Conservation (phyloP, 2,329 filamentous ascomycete genomes). For the Penicillium sclerotiorum region DNA sequence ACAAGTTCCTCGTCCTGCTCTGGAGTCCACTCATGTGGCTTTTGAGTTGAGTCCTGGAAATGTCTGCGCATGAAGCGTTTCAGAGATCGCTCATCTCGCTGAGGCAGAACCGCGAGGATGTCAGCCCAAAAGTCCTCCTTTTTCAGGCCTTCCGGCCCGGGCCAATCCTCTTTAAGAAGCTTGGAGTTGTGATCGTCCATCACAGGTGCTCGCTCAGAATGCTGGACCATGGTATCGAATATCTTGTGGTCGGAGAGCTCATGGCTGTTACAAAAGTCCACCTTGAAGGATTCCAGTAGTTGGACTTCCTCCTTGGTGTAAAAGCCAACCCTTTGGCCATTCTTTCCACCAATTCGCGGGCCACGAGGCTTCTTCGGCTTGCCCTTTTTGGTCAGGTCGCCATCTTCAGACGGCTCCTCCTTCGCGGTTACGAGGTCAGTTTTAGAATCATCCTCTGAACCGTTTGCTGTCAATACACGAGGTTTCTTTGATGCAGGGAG, state of each 20-base stretch:
- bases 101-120: constrained; percentile 39
- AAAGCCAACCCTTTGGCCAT: constrained; percentile 30
- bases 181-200: too few relatives aligned
- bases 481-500: neutral
- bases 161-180: constrained; percentile 29
- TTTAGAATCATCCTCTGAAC: neutral
- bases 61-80: constrained; percentile 47
- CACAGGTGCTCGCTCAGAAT: constrained; percentile 23
- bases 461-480: neutral
- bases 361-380: constrained; percentile 9
- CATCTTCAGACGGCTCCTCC: too few relatives aligned
- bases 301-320: constrained; percentile 35
- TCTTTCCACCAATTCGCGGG: constrained; percentile 12
- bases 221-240: constrained; percentile 40
- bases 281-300: constrained; percentile 35
- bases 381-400: neutral
- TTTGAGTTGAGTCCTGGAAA: constrained; percentile 42
- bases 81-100: constrained; percentile 41
- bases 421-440: too few relatives aligned
- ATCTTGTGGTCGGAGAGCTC: constrained; percentile 14
- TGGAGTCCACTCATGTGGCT: constrained; percentile 41
- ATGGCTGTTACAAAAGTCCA: constrained; percentile 37
- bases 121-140: constrained; percentile 41
- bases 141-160: constrained; percentile 16
- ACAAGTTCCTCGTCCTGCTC: constrained; percentile 47